These are phyloP conservation scores for Vitis cinerea DNA, from an alignment of 164 flowering plant species.

Conservation along the genomic window DNA sequence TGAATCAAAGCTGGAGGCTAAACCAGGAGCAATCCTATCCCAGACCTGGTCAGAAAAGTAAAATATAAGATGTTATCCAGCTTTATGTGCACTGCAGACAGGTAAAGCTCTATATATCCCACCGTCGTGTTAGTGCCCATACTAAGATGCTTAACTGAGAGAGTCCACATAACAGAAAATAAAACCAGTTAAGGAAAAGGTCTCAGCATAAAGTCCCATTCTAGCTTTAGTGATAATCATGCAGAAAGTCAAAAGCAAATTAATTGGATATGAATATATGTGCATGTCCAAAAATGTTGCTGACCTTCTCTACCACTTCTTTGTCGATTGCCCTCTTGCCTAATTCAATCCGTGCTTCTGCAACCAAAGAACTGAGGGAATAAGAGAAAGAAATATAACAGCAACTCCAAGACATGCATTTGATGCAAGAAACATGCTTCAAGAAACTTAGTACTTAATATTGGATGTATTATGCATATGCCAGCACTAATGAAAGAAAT, in stretches of 20 bases:
- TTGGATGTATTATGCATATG: neutral
- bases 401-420: neutral
- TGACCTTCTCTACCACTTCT: conserved; percentile 94
- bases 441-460: neutral
- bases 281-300: conserved; percentile 7
- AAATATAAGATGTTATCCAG: conserved; percentile 2
- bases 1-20: conserved; percentile 74
- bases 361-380: conserved; percentile 14
- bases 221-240: neutral
- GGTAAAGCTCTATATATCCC: neutral
- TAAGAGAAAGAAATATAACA: conserved; percentile 6
- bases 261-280: neutral
- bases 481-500: neutral
- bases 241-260: neutral
- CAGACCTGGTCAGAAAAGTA: conserved; percentile 62
- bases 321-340: conserved; percentile 68
- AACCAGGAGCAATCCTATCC: conserved; percentile 89
- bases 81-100: neutral
- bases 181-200: neutral
- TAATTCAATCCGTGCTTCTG: conserved; percentile 76
- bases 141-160: neutral
- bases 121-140: no score
- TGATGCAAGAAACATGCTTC: neutral
- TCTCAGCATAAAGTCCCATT: neutral
- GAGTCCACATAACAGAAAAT: neutral